Base-by-base conservation (phyloP, 345 rosid species). In the Dipteronia sinensis region DNA sequence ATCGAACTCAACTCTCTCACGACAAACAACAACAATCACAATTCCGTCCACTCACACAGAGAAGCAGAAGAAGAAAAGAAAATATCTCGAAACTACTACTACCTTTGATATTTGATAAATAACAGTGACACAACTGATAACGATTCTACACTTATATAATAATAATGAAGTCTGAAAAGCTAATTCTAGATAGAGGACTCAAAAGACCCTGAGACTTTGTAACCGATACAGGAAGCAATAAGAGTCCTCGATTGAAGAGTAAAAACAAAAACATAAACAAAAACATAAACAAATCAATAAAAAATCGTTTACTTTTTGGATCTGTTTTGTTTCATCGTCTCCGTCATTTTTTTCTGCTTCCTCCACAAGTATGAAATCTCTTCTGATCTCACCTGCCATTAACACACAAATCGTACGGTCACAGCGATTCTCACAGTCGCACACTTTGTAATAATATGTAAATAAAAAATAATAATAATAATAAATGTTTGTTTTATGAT, bases 21-120 rank as follows among this genome's bases (percentile, higher is more conserved):
- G 81, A 80, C 22, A 77, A 27, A 61, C 67, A 46, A 69, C 78
- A 79, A 81, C 78, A 79, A 81, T 78, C 67, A n/a, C 23, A 46
- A 46, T 66, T 55, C 29, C 69, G 51, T 67, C 61, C 38, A 46
- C 49, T 10, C 49, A 46, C 49, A 46, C 46, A 42, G 46, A 46
- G 49, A 44, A 44, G 2, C 10, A 44, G n/a, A n/a, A n/a, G n/a
- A n/a, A 2, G 10, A 46, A 0, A 46, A 46, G 2, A 9, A 46
- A 46, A 46, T 2, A 46, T 9, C 49, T 6, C 0, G 4, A 22
- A 40, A 65, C 58, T 40, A 61, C 6, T 5, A 34, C 38, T 5
- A 34, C 38, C 38, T 34, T 4, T 4, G 38, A 34, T 34, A 9
- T 51, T 22, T 15, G n/a, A 63, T 29, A 16, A 15, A 53, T 53